phyloP scores from a whole-genome alignment of 2,329 filamentous ascomycete genomes.

The Ophiognomonia clavigignenti-juglandacearum region DNA sequence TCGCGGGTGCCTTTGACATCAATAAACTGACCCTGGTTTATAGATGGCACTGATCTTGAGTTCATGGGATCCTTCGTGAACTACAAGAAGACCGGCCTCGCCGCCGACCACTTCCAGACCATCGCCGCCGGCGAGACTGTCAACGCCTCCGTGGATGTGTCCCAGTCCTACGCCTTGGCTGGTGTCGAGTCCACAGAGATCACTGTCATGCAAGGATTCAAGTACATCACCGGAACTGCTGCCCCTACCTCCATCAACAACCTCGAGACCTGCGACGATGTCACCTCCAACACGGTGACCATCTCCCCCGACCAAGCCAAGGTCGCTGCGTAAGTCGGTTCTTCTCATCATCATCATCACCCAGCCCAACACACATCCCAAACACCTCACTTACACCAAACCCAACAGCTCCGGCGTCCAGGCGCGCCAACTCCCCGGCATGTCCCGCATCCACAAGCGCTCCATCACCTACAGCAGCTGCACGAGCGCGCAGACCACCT shows the following conservation, averaged over 20 bases:
- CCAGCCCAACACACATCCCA: not conserved
- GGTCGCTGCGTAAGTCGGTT: constrained; percentile 5
- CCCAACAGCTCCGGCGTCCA: not conserved
- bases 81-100: constrained; percentile 14
- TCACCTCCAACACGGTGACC: constrained; percentile 8
- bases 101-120: constrained; percentile 11
- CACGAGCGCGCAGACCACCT: constrained; percentile 9
- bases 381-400: not conserved
- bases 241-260: constrained; percentile 7
- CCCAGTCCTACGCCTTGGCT: constrained; percentile 12
- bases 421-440: constrained; percentile 1
- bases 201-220: constrained; percentile 15
- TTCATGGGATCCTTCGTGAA: constrained; percentile 16
- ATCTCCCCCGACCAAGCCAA: constrained; percentile 13
- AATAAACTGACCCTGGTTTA: not conserved
- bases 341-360: not conserved
- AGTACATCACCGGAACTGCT: constrained; percentile 5
- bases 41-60: constrained; percentile 14
- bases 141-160: constrained; percentile 14
- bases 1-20: too few relatives aligned
- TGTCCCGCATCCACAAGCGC: constrained; percentile 12
- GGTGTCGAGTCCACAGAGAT: constrained; percentile 10
- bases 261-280: constrained; percentile 6
- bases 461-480: constrained; percentile 11
- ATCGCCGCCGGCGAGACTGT: constrained; percentile 12